Conservation (phyloP, 257 asterid genomes). For the Solanum chilense region DNA sequence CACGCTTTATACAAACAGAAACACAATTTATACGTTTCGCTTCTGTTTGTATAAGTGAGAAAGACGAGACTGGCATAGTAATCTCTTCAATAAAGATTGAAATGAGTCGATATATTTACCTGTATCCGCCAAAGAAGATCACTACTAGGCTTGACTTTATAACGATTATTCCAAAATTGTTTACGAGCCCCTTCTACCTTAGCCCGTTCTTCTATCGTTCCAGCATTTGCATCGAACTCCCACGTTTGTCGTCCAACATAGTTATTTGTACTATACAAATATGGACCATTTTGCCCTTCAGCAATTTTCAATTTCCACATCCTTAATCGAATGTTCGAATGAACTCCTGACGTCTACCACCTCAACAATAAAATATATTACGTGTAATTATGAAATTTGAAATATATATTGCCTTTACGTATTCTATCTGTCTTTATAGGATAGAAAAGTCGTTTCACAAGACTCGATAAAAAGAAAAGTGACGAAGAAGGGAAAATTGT, state of each 20-base stretch:
- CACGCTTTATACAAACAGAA: no score
- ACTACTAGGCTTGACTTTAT: slow-evolving; percentile 41
- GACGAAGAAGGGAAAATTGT: no score
- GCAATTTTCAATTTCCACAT: slow-evolving; percentile 66
- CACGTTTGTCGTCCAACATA: slow-evolving; percentile 57
- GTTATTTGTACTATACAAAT: slow-evolving; percentile 53
- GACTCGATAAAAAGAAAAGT: background rate
- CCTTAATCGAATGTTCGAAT: background rate
- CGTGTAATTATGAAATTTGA: background rate
- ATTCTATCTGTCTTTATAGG: background rate
- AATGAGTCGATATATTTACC: slow-evolving; percentile 1
- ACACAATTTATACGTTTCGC: no score
- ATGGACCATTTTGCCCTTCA: slow-evolving; percentile 34
- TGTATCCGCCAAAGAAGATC: slow-evolving; percentile 61
- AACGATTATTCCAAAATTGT: slow-evolving; percentile 50
- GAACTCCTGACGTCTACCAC: background rate
- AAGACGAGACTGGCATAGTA: no score
- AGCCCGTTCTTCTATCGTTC: slow-evolving; percentile 37
- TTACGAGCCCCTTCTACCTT: slow-evolving; percentile 36
- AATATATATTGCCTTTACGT: background rate
- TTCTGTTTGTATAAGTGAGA: no score
- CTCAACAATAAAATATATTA: background rate
- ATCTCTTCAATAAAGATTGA: background rate
- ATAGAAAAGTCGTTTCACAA: background rate
- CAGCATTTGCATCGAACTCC: slow-evolving; percentile 42